A percentile compares a stretch with the other conserved stretches of the same genome.
Conservation (phyloP, 176 grass and related monocot species). For the Zoysia pacifica region DNA sequence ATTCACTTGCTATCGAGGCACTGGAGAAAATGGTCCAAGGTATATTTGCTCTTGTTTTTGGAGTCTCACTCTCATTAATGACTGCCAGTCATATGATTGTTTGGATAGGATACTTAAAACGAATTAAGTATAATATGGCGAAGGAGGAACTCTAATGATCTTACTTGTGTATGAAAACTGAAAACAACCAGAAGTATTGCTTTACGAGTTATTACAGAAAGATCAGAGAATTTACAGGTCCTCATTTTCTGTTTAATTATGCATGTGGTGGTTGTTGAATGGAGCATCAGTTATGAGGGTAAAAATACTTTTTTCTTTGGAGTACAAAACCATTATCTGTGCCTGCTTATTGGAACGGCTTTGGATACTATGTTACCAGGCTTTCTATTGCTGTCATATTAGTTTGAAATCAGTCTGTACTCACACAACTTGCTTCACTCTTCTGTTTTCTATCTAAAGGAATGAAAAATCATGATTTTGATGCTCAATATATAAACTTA, state of each 20-base stretch:
- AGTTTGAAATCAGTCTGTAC: not conserved
- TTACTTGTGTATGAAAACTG: not conserved
- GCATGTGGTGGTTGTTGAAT: not conserved
- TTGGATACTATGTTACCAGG: not conserved
- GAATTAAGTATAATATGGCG: not conserved
- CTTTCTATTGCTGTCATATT: not conserved
- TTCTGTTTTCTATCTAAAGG: not conserved
- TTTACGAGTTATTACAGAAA: conserved; percentile 22
- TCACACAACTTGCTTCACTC: not conserved
- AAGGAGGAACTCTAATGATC: not conserved
- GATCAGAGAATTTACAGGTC: conserved; percentile 4
- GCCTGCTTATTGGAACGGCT: not conserved
- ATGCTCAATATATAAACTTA: not conserved
- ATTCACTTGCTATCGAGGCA: conserved; percentile 82
- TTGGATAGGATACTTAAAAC: conserved; percentile 4
- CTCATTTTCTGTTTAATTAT: not conserved
- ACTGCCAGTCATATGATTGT: not conserved
- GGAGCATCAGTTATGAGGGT: not conserved
- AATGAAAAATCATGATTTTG: not conserved
- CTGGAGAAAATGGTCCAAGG: conserved; percentile 97
- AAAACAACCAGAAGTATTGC: not conserved
- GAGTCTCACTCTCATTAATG: not conserved
- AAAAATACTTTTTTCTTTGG: not conserved
- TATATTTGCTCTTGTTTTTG: conserved; percentile 30
- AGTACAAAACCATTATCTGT: conserved; percentile 22